Evolutionary conservation across 2,329 filamentous ascomycete species (phyloP).

Genomic region (Akanthomyces uredinophilus): DNA sequence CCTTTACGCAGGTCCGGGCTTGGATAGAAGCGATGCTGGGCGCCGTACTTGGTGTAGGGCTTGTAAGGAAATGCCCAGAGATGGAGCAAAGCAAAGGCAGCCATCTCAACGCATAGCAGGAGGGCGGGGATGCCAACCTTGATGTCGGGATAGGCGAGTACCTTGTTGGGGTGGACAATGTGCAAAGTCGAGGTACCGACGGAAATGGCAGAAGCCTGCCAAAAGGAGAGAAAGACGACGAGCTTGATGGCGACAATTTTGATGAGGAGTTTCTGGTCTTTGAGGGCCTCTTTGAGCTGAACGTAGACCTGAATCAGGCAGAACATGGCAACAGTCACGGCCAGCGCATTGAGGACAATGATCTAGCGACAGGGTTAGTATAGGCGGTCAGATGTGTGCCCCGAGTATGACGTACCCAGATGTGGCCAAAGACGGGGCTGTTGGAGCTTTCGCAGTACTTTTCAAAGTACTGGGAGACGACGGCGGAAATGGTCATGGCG

Average conservation of each 20-base stretch:
- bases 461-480: constrained; percentile 63
- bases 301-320: constrained; percentile 83
- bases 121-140: constrained; percentile 75
- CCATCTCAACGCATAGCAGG: constrained; percentile 80
- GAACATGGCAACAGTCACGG: constrained; percentile 82
- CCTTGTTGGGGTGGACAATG: constrained; percentile 54
- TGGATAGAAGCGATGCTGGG: constrained; percentile 44
- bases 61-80: constrained; percentile 77
- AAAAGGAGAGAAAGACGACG: constrained; percentile 87
- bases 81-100: constrained; percentile 71
- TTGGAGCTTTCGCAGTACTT: constrained; percentile 76
- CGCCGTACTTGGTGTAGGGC: constrained; percentile 51
- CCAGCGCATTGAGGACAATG: constrained; percentile 62
- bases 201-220: constrained; percentile 60
- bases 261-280: constrained; percentile 65
- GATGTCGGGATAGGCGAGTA: constrained; percentile 67
- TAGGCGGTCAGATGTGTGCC: constrained; percentile 1
- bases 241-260: constrained; percentile 86
- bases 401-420: constrained; percentile 58
- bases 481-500: constrained; percentile 71
- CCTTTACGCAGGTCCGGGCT: constrained; percentile 36
- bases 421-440: constrained; percentile 71
- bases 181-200: constrained; percentile 53
- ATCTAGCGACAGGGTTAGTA: constrained; percentile 36
- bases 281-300: constrained; percentile 65